Base-by-base conservation (phyloP, 2,329 filamentous ascomycete species). In the Amphichorda felina region DNA sequence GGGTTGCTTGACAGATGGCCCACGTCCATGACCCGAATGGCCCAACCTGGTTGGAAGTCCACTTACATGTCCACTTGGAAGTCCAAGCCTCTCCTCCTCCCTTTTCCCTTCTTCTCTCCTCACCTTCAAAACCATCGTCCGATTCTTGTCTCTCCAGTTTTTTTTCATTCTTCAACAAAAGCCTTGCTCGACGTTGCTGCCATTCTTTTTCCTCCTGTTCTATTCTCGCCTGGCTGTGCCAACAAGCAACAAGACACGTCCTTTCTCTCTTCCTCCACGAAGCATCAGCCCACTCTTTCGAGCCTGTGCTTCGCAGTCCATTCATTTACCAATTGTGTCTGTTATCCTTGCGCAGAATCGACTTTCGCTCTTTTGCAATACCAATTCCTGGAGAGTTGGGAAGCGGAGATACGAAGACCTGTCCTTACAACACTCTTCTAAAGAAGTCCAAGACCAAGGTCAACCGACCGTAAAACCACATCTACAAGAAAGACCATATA, bases 201-300 rank as follows among this genome's bases (percentile, higher is more conserved):
- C n/a, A n/a, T n/a, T n/a, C n/a, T n/a, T n/a, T n/a, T n/a, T n/a
- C n/a, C n/a, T n/a, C n/a, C n/a, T n/a, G n/a, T 19, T 19, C 15
- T 13, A 8, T 8, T 31, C 29, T 31, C 29, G 7, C 18, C 25
- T 33, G 33, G 33, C 32, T 35, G 34, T 16, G 27, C 36, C 37
- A 35, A n/a, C n/a, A n/a, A n/a, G n/a, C n/a, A 40, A 37, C 39
- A 25, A 30, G 30, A 34, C 16, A 34, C 39, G 34, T 38, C 32
- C 39, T 18, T 38, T 30, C 30, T 30, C 35, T 37, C n/a, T 17
- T 24, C 22, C 30, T 30, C 28, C 33, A 8, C 17, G 21, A 28
- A 28, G 25, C 30, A 27, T 17, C 21, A 31, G 19, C 31, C 25
- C 24, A 30, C 28, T 32, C 17, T 17, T 7, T 10, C n/a, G 17